phyloP scores from a whole-genome alignment of 495 filamentous ascomycete genomes.

The Penicillium paxilli region DNA sequence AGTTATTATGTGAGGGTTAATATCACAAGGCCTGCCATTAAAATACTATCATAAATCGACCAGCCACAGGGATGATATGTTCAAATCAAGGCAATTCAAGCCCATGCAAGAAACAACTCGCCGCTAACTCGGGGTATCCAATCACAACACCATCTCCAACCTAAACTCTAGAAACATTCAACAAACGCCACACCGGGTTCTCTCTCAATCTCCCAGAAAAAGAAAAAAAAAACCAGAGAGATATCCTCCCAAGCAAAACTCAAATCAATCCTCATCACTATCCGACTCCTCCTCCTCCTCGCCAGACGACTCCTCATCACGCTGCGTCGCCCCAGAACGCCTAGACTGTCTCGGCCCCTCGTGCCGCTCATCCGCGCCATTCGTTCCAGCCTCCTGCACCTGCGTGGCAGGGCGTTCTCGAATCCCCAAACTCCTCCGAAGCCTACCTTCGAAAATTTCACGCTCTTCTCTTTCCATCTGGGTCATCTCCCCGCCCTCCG shows the following conservation, averaged over 20 bases:
- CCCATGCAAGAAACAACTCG: too few species aligned
- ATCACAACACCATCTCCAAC: too few species aligned
- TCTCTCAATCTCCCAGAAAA: too few species aligned
- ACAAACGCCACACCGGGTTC: too few species aligned
- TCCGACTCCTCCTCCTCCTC: slow-evolving; percentile 12
- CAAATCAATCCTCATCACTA: slow-evolving; percentile 2
- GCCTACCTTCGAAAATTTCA: slow-evolving; percentile 32
- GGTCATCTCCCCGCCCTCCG: slow-evolving; percentile 42
- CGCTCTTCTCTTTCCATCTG: slow-evolving; percentile 31
- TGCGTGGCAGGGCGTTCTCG: neutral
- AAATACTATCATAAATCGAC: too few species aligned
- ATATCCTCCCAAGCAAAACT: neutral
- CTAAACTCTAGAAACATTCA: too few species aligned
- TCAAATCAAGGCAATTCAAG: too few species aligned
- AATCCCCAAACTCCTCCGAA: slow-evolving; percentile 34
- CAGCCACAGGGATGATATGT: too few species aligned
- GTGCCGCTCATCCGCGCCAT: slow-evolving; percentile 5
- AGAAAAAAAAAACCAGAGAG: too few species aligned
- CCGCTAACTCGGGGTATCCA: too few species aligned
- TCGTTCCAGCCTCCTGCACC: neutral
- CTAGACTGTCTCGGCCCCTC: slow-evolving; percentile 13
- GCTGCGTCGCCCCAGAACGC: slow-evolving; percentile 10
- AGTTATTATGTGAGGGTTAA: too few species aligned
- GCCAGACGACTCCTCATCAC: slow-evolving; percentile 8
- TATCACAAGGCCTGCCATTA: too few species aligned